Conservation (phyloP, 2,329 filamentous ascomycete species). For the Apiospora marii region DNA sequence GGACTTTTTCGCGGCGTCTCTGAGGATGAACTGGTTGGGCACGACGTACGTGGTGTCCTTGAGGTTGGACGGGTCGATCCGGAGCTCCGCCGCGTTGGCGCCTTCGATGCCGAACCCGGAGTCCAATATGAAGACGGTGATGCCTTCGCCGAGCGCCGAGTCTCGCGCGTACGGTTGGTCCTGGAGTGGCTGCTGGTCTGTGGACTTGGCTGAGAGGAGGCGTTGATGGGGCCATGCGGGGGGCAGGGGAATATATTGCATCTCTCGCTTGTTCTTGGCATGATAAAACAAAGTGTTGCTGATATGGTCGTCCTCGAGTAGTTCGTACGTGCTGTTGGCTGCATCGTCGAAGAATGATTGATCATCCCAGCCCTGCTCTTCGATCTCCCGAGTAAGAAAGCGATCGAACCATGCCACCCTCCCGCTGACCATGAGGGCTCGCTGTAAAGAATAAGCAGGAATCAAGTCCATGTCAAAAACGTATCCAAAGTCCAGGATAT, state of each 20-base stretch:
- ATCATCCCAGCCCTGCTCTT: too few relatives aligned
- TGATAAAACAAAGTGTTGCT: neutral
- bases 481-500: too few relatives aligned
- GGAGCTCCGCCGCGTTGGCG: neutral
- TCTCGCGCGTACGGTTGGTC: neutral
- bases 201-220: neutral
- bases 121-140: neutral
- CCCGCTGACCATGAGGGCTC: neutral
- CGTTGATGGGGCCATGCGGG: neutral
- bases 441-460: neutral
- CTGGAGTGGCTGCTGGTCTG: neutral
- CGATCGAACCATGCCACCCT: neutral
- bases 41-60: neutral
- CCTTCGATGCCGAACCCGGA: neutral
- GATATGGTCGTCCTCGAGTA: too few relatives aligned
- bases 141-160: neutral
- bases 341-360: too few relatives aligned
- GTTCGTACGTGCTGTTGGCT: too few relatives aligned
- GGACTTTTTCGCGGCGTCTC: too few relatives aligned
- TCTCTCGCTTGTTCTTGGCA: neutral
- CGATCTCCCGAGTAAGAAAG: neutral
- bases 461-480: neutral
- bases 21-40: neutral
- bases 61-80: neutral
- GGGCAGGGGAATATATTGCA: neutral